Percentiles rank a stretch among this genome's conserved stretches.
These are phyloP conservation scores for Purshia tridentata DNA, from an alignment of 306 rosid species.

Conservation along the genomic window DNA sequence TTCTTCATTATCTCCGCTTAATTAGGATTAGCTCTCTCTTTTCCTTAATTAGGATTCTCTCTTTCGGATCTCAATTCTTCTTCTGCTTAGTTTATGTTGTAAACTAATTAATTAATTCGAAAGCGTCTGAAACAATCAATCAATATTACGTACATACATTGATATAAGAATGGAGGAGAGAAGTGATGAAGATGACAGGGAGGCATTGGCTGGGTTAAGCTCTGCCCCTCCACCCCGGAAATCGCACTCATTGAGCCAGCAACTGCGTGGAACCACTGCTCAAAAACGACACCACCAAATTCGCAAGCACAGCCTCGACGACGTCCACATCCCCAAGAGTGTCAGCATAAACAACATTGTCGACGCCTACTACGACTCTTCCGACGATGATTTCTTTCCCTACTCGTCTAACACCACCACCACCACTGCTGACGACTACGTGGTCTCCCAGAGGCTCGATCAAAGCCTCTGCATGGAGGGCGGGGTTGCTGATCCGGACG, in stretches of 20 bases:
- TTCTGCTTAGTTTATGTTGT: too few relatives aligned
- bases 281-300: slow-evolving; percentile 47
- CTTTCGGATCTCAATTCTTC: too few relatives aligned
- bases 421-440: slow-evolving; percentile 34
- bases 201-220: slow-evolving; percentile 53
- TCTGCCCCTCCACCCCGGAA: slow-evolving; percentile 68
- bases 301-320: slow-evolving; percentile 92
- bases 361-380: slow-evolving; percentile 43
- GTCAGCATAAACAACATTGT: neutral
- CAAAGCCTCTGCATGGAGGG: slow-evolving; percentile 39
- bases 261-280: slow-evolving; percentile 47
- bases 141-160: too few relatives aligned
- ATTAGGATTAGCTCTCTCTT: too few relatives aligned
- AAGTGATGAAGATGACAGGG: slow-evolving; percentile 67
- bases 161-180: slow-evolving; percentile 68
- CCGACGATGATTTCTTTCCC: slow-evolving; percentile 66
- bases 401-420: slow-evolving; percentile 39
- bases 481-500: slow-evolving; percentile 24
- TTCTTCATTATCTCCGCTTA: too few relatives aligned
- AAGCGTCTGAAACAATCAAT: too few relatives aligned
- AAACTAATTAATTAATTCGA: too few relatives aligned
- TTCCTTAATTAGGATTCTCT: too few relatives aligned
- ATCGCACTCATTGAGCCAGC: slow-evolving; percentile 88
- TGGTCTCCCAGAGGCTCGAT: slow-evolving; percentile 37
- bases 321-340: slow-evolving; percentile 39